phyloP scores from a whole-genome alignment of 169 alveolate species.

The Plasmodium knowlesi region DNA sequence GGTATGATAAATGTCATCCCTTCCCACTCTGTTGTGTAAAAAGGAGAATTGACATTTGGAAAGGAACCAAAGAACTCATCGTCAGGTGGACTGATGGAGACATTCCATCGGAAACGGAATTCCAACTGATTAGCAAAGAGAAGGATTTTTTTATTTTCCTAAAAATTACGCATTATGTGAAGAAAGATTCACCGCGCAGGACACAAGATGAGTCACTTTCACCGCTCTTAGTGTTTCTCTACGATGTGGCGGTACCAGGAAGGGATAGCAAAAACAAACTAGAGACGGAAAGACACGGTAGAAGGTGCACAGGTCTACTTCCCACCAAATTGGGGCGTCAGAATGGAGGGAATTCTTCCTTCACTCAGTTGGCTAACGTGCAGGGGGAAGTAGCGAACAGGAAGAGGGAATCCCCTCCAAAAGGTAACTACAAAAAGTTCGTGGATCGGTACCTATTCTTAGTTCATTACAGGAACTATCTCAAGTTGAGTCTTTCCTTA shows the following conservation, averaged over 20 bases:
- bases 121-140: not conserved
- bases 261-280: not conserved
- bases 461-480: not conserved
- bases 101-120: not conserved
- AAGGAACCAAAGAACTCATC: not conserved
- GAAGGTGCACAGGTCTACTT: not conserved
- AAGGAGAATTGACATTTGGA: slow-evolving; percentile 16
- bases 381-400: not conserved
- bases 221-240: slow-evolving; percentile 1
- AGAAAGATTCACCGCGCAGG: not conserved
- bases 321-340: not conserved
- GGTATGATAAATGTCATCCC: not conserved
- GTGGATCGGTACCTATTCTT: slow-evolving; percentile 35
- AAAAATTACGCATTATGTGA: slow-evolving; percentile 46
- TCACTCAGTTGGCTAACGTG: not conserved
- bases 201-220: not conserved
- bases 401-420: not conserved
- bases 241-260: not conserved
- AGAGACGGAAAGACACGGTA: not conserved
- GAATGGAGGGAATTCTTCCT: not conserved
- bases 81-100: not conserved
- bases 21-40: not conserved
- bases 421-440: slow-evolving; percentile 23
- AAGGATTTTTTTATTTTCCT: slow-evolving; percentile 50
- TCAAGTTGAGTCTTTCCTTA: not conserved